Conservation (phyloP, 1,284 basidiomycete genomes). For the Melampsora occidentalis region DNA sequence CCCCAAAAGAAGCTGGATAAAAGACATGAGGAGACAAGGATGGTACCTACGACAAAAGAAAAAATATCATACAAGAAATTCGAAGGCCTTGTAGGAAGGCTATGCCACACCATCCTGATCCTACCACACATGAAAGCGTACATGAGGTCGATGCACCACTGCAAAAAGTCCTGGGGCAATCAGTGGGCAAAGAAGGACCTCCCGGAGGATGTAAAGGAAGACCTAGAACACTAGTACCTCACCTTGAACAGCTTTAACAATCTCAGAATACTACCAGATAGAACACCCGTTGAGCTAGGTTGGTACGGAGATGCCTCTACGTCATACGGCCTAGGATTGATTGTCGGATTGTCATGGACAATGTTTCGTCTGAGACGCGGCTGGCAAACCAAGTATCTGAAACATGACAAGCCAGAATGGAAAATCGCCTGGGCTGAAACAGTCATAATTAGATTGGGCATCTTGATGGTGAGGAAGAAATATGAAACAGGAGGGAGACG, state of each 20-base stretch:
- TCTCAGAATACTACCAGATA: not conserved
- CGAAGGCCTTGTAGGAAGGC: not conserved
- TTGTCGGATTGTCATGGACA: not conserved
- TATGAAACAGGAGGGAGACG: not conserved
- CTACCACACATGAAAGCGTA: no score
- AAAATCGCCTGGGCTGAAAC: constrained; percentile 11
- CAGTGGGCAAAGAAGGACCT: not conserved
- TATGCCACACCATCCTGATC: not conserved
- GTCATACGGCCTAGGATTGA: not conserved
- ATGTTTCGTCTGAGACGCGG: not conserved
- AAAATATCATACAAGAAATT: not conserved
- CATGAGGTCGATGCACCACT: not conserved
- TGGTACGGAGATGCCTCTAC: constrained; percentile 11
- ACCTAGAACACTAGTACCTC: not conserved
- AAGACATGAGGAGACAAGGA: not conserved
- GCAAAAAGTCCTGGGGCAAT: not conserved
- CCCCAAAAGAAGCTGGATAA: not conserved
- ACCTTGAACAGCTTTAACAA: not conserved
- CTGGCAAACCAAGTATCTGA: not conserved
- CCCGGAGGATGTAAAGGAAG: not conserved
- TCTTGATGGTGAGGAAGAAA: constrained; percentile 12
- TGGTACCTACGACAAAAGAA: not conserved
- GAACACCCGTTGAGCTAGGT: not conserved
- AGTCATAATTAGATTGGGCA: not conserved
- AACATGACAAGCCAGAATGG: no score